Evolutionary conservation across 257 asterid genomes (phyloP), one percentile per base, ranked within the genome.

Genomic region (Primulina eburnea): DNA sequence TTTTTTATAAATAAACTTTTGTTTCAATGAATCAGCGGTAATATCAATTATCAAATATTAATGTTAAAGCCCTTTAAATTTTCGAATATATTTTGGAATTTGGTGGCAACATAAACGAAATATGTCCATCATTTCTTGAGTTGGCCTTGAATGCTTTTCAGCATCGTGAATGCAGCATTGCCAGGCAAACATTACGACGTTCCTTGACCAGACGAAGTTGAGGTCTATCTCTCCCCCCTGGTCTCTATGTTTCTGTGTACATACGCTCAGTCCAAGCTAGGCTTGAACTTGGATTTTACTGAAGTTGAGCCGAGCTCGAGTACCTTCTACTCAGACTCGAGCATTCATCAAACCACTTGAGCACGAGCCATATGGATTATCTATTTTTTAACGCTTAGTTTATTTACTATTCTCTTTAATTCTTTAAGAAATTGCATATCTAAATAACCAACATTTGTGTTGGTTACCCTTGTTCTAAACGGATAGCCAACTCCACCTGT

Each of bases 121-220:
- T 38, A 11, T 12, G 16, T 1, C 8, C 24, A n/a, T 62, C 47
- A 59, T 8, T 20, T 16, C 28, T 9, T 29, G 60, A 30, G 30
- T 4, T 68, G 9, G 14, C n/a, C 32, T 16, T 64, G 28, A 28
- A 53, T 67, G n/a, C 26, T 34, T 66, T 62, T 68, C 90, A 88
- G 96, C 83, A 82, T 87, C 8, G 86, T 92, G 67, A 92, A 90
- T 64, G 72, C 81, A 21, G 90, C 98, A 60, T 77, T 92, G 79
- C 98, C 98, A 28, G 96, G 98, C 10, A 92, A 90, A 82, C 97
- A 92, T 60, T 88, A 86, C 24, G 86, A 85, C 69, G 88, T 68
- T 38, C 98, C 97, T 32, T 73, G 87, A 8, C 66, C 58, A 5
- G 43, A 82, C 28, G 87, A 87, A 52, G 79, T 92, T 47, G 67